Percentiles rank a stretch among this genome's conserved stretches.
phyloP scores from a whole-genome alignment of 202 grass and related monocot genomes.

The Miscanthus sacchariflorus region DNA sequence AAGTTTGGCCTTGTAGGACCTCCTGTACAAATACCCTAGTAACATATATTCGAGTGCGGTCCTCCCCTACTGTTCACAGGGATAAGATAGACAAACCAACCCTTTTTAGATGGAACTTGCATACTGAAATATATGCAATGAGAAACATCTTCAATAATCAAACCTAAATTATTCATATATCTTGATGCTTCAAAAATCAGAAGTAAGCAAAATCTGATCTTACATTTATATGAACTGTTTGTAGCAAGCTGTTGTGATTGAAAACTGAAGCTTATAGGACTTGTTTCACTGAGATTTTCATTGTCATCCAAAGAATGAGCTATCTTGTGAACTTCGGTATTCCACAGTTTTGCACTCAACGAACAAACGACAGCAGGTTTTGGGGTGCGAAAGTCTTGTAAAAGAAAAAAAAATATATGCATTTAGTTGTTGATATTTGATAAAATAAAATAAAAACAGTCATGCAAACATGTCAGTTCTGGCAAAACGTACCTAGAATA shows the following conservation, averaged over 20 bases:
- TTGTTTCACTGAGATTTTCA: neutral
- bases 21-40: neutral
- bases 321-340: slow-evolving; percentile 43
- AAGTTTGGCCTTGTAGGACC: neutral
- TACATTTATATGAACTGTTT: slow-evolving; percentile 49
- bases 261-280: neutral
- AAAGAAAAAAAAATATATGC: neutral
- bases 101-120: slow-evolving; percentile 9
- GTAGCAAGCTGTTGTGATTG: slow-evolving; percentile 36
- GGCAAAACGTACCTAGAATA: slow-evolving; percentile 46
- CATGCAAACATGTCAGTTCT: neutral
- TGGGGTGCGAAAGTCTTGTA: slow-evolving; percentile 68
- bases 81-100: neutral
- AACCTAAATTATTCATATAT: slow-evolving; percentile 23
- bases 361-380: slow-evolving; percentile 55
- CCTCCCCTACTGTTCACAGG: neutral
- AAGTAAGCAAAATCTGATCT: slow-evolving; percentile 18
- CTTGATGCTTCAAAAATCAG: slow-evolving; percentile 31
- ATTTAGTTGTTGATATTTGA: slow-evolving; percentile 20
- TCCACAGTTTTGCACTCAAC: neutral
- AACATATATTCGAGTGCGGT: neutral
- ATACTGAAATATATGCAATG: slow-evolving; percentile 11
- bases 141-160: slow-evolving; percentile 25
- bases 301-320: slow-evolving; percentile 31
- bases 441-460: neutral